Base-by-base conservation (phyloP, 805 yeast genomes). In the Babjeviella inositovora region DNA sequence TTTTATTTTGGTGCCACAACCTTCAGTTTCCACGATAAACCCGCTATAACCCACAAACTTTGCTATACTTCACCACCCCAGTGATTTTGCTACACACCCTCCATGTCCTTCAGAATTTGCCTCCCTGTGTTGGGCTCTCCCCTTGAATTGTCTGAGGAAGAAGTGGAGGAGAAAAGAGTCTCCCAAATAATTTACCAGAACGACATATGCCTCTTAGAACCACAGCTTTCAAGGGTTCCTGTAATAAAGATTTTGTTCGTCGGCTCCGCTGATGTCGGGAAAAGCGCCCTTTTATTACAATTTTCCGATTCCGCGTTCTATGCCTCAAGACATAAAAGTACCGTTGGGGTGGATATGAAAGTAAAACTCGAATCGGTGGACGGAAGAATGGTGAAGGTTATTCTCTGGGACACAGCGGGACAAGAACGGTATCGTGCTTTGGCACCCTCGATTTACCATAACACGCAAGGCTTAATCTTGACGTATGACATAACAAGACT, bases 391-490 rank as follows among this genome's bases (percentile, higher is more conserved):
- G 58, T 56, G 39, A 57, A 58, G 31, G 47, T 58, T 8, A 52
- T 51, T 6, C 33, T 59, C 25, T 60, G 66, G 65, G 66, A 58
- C 31, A 58, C 66, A 8, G 67, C 67, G 4, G 67, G 67, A 4
- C 65, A 59, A 37, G 65, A 59, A 32, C 40, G 64, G 23, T 60
- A 53, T 28, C 42, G 60, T 29, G 57, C 59, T 21, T 56, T 57
- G 5, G 51, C 56, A 18, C 62, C 64, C 6, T 45, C 57, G 3
- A 26, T 59, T 14, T 59, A 57, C 33, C 51, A 55, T 34, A 57
- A 56, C n/a, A 52, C 64, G 6, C 51, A 59, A 25, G 66, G 64
- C 4, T 45, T 60, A 7, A 32, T 60, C 8, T 28, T 60, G 13
- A 48, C 54, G 1, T 60, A 57, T 37, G 67, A 60, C 32, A 52